Evolutionary conservation across 2,329 filamentous ascomycete genomes (phyloP).

Genomic region (Penicillium sp.): DNA sequence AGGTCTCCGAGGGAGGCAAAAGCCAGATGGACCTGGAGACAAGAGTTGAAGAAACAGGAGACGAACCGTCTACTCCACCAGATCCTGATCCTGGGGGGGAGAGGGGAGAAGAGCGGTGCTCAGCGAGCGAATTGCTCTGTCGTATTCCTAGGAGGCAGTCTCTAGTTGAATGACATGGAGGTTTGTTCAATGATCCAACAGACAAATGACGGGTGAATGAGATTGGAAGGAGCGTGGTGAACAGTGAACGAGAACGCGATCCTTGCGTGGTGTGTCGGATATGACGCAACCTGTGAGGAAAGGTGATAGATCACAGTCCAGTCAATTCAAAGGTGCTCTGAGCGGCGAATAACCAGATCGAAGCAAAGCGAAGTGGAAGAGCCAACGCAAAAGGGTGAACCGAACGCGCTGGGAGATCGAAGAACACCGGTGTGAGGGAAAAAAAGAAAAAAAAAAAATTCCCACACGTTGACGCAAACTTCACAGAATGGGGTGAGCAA

Average conservation of each 20-base stretch:
- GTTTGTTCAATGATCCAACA: constrained; percentile 27
- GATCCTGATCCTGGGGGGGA: constrained; percentile 36
- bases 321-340: constrained; percentile 6
- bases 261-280: constrained; percentile 1
- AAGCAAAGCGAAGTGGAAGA: constrained; percentile 1
- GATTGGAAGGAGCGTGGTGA: constrained; percentile 26
- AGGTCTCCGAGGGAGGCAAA: constrained; percentile 5
- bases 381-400: constrained; percentile 6
- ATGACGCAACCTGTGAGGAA: background rate
- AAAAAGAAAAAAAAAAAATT: constrained; percentile 14
- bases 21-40: constrained; percentile 3
- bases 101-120: constrained; percentile 36
- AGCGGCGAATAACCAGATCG: constrained; percentile 10
- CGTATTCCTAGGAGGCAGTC: constrained; percentile 28
- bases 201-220: constrained; percentile 23
- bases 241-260: background rate
- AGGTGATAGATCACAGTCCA: constrained; percentile 4
- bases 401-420: constrained; percentile 7
- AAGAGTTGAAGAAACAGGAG: constrained; percentile 9
- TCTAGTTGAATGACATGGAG: constrained; percentile 45
- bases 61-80: constrained; percentile 47
- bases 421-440: constrained; percentile 9
- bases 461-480: constrained; percentile 30
- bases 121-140: constrained; percentile 42
- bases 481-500: constrained; percentile 36